Percentiles rank a stretch among this genome's conserved stretches.
These are phyloP conservation scores for Parmelia sp. DNA, from an alignment of 495 filamentous ascomycete genomes.

Conservation along the genomic window DNA sequence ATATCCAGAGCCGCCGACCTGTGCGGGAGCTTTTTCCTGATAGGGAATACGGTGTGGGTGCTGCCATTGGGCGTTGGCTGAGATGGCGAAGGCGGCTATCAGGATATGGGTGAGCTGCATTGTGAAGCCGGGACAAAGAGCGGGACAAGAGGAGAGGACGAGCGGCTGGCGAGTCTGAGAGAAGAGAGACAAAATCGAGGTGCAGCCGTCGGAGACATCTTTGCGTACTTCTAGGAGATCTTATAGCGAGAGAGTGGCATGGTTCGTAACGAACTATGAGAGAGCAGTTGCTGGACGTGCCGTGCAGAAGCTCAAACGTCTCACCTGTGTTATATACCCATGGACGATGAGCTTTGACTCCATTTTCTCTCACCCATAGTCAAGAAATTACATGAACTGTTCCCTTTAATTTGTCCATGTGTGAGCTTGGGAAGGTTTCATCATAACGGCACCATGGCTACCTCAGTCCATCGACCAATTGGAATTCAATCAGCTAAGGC, in stretches of 20 bases:
- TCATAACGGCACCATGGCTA: background rate
- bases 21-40: background rate
- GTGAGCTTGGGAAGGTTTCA: background rate
- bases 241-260: background rate
- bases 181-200: background rate
- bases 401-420: background rate
- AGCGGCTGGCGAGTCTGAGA: background rate
- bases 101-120: conserved; percentile 11
- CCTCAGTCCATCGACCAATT: background rate
- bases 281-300: background rate
- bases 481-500: background rate
- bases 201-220: background rate
- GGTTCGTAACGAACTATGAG: background rate
- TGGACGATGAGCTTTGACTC: background rate
- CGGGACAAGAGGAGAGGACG: conserved; percentile 1
- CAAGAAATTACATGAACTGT: background rate
- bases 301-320: background rate
- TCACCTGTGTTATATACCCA: background rate
- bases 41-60: background rate
- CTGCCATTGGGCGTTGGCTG: background rate
- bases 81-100: background rate
- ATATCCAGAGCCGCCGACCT: background rate
- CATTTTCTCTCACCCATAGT: background rate
- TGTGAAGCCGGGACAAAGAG: conserved; percentile 5
- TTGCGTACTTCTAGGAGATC: background rate